Evolutionary conservation across 2,329 filamentous ascomycete species (phyloP), one percentile per base, ranked within the genome.

Genomic region (Pezicula radicicola): DNA sequence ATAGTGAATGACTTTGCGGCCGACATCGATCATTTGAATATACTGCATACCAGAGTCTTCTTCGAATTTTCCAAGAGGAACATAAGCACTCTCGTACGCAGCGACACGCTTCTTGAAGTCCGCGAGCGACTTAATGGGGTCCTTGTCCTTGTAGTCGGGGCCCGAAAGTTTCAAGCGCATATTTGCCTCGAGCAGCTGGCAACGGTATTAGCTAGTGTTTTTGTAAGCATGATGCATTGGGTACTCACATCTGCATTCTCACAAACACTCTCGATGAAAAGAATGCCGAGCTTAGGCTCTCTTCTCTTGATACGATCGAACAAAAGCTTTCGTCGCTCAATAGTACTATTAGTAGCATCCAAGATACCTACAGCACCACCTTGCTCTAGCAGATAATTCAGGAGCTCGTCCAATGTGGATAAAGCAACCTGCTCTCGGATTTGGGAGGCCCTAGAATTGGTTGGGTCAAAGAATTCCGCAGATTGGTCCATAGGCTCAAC

Each of bases 101-200:
- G 83, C 85, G 13, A 99, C 92, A 55, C 94, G 89, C 70, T 89
- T 87, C 73, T 89, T 95, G 77, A 99, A 99, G 67, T 99, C 94
- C 33, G 81, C 84, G 40, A 97, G 75, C 1, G 94, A 92, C 65
- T 88, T 84, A 50, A 83, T 73, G 0, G 94, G 93, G 63, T 99
- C 93, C 72, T 96, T 95, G 67, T 91, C 90, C 64, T 88, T 90
- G 74, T 99, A 99, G 70, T 99, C 94, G 0, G 94, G 94, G 0
- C 94, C 94, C 3, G 90, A 95, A 6, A 97, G 83, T 75, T 97
- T 97, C 56, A 97, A 75, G 27, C 93, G 91, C 91, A 97, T 97
- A 66, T 97, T 97, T 16, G 92, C 90, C 70, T 97, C 92, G 36
- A 97, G 78, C 25, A 97, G 76, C 69, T 84, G 55, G 7, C 40